Base-by-base conservation (phyloP, 768 basidiomycete species). In the Rhodocollybia butyracea region DNA sequence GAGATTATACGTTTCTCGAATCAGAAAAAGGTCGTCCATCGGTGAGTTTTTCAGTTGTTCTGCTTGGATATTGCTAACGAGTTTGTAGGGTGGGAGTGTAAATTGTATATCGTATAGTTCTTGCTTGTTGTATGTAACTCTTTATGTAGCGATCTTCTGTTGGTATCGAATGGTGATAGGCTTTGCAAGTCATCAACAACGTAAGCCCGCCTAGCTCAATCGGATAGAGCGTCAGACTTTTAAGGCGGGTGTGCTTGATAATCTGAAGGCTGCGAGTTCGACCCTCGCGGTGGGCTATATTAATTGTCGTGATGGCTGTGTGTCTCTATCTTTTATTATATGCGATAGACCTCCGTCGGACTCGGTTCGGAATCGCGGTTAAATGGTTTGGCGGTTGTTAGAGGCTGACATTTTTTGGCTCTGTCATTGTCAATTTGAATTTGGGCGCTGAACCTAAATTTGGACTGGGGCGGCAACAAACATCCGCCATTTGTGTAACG, bases 1-100 rank as follows among this genome's bases (percentile, higher is more conserved):
- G 97, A 99, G 68, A 81, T 96, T n/a, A 78, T 99, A 22, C 78
- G 93, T 63, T 99, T 98, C 70, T 87, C 89, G 32, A 84, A 86
- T 5, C 88, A 88, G 79, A 76, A 75, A 42, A 58, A 73, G 64
- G 7, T 41, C 48, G 76, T 81, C 22, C 75, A 77, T 64, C 61
- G 71, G 66, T 71, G 57, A 51, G 70, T 63, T 21, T 27, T 50
- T 38, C n/a, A n/a, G n/a, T n/a, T 3, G 51, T 47, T 38, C 26
- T 51, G 10, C 2, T 36, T 34, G 0, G 5, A 2, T 17, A 13
- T 19, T 19, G 22, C 19, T 1, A n/a, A 2, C 15, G 21, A 29
- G 24, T 22, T 30, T 29, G 19, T 29, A 53, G 51, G n/a, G 51
- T 53, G 11, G 51, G 51, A 3, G 51, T 53, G 13, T 53, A 29